Evolutionary conservation across 352 stramenopile genomes (phyloP).

Genomic region (Thraustotheca clavata): DNA sequence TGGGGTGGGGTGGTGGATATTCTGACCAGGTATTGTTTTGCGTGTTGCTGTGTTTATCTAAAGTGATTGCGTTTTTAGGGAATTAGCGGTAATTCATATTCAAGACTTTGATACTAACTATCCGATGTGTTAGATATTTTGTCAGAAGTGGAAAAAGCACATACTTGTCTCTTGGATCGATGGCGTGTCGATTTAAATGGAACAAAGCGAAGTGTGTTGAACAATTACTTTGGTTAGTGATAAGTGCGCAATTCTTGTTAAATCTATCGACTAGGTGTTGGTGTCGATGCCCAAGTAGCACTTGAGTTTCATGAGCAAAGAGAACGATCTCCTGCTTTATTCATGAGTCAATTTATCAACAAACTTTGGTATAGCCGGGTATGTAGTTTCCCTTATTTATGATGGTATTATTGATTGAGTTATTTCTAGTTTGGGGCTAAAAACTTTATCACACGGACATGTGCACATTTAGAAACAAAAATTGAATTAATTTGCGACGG

Average conservation of each 20-base stretch:
- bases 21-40: conserved; percentile 28
- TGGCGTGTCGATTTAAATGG: conserved; percentile 68
- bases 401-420: not conserved
- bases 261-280: conserved; percentile 34
- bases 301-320: conserved; percentile 87
- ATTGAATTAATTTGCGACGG: conserved; percentile 77
- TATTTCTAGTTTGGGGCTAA: conserved; percentile 56
- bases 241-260: not conserved
- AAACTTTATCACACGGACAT: conserved; percentile 81
- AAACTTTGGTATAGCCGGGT: conserved; percentile 84
- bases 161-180: conserved; percentile 66
- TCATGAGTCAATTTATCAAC: conserved; percentile 87
- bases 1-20: conserved; percentile 93
- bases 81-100: conserved; percentile 29
- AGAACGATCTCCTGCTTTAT: conserved; percentile 76
- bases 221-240: conserved; percentile 56
- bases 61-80: conserved; percentile 19
- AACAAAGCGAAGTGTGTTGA: conserved; percentile 53
- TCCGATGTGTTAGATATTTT: conserved; percentile 32
- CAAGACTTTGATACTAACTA: not conserved
- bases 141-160: conserved; percentile 53
- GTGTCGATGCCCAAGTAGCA: conserved; percentile 85
- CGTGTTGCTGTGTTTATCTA: not conserved
- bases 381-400: not conserved
- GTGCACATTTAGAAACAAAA: conserved; percentile 61